Conservation (phyloP, 2,329 filamentous ascomycete genomes). For the Graphilbum ipis-grandicollis region DNA sequence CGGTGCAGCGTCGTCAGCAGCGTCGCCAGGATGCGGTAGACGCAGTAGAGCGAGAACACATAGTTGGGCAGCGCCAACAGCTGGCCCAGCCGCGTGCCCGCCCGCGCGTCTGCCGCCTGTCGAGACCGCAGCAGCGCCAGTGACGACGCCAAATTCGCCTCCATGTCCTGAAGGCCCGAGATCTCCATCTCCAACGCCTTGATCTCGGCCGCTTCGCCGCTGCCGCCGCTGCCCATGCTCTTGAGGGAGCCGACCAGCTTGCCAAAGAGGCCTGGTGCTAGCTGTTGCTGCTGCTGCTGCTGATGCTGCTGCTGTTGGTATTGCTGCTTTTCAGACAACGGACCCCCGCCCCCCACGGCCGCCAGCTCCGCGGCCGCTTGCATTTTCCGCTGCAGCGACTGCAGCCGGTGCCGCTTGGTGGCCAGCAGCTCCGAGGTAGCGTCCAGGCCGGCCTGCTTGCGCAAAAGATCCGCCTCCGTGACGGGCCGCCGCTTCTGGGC, state of each 20-base stretch:
- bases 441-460: slow-evolving; percentile 64
- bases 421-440: slow-evolving; percentile 65
- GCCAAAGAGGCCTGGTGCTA: slow-evolving; percentile 41
- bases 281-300: slow-evolving; percentile 1
- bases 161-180: slow-evolving; percentile 64
- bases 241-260: slow-evolving; percentile 49
- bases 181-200: slow-evolving; percentile 56
- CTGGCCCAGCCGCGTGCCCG: slow-evolving; percentile 49
- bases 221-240: slow-evolving; percentile 33
- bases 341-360: background rate
- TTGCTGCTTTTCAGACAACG: slow-evolving; percentile 5
- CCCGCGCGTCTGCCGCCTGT: slow-evolving; percentile 45
- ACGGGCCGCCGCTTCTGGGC: slow-evolving; percentile 34
- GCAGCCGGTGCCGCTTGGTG: slow-evolving; percentile 55
- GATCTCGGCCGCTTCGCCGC: slow-evolving; percentile 43
- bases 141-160: slow-evolving; percentile 48
- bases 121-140: slow-evolving; percentile 46
- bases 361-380: slow-evolving; percentile 9
- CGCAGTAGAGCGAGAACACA: slow-evolving; percentile 63
- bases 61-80: slow-evolving; percentile 45
- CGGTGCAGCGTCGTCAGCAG: slow-evolving; percentile 50
- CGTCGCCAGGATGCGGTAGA: slow-evolving; percentile 66
- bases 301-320: slow-evolving; percentile 4
- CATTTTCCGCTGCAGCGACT: slow-evolving; percentile 49
- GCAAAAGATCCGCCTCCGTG: slow-evolving; percentile 54